Conservation (phyloP, 2,329 filamentous ascomycete species). For the Arthroderma sp. region DNA sequence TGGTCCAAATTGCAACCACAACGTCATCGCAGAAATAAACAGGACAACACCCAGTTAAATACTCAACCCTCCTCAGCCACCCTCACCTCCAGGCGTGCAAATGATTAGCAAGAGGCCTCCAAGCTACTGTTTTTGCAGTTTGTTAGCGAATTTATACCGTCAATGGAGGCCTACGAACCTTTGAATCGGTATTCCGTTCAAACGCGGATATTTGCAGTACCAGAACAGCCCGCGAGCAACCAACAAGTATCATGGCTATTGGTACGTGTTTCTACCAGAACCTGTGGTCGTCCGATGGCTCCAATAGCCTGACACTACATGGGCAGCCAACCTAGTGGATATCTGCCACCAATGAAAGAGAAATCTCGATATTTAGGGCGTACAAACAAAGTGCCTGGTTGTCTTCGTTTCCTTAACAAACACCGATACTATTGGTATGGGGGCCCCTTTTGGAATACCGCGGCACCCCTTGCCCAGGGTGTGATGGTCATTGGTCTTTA, state of each 20-base stretch:
- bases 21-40: no score
- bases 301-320: background rate
- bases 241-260: constrained; percentile 28
- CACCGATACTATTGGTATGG: constrained; percentile 22
- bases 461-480: constrained; percentile 21
- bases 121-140: background rate
- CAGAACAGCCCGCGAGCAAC: constrained; percentile 37
- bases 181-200: constrained; percentile 49
- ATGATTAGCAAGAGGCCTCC: background rate
- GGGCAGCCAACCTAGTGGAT: constrained; percentile 11
- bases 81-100: background rate
- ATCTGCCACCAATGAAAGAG: constrained; percentile 21
- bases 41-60: no score
- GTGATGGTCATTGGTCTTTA: constrained; percentile 27
- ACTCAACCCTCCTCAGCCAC: no score
- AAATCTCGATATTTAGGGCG: constrained; percentile 16
- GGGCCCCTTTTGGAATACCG: constrained; percentile 27
- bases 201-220: constrained; percentile 42
- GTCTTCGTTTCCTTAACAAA: constrained; percentile 23
- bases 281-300: background rate
- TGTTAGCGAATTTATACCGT: constrained; percentile 30
- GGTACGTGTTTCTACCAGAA: constrained; percentile 13
- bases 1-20: no score
- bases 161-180: constrained; percentile 39
- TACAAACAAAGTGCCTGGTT: constrained; percentile 25